Percentiles rank a stretch among this genome's conserved stretches.
Conservation (phyloP, 2,329 filamentous ascomycete genomes). For the Ustulina deusta region DNA sequence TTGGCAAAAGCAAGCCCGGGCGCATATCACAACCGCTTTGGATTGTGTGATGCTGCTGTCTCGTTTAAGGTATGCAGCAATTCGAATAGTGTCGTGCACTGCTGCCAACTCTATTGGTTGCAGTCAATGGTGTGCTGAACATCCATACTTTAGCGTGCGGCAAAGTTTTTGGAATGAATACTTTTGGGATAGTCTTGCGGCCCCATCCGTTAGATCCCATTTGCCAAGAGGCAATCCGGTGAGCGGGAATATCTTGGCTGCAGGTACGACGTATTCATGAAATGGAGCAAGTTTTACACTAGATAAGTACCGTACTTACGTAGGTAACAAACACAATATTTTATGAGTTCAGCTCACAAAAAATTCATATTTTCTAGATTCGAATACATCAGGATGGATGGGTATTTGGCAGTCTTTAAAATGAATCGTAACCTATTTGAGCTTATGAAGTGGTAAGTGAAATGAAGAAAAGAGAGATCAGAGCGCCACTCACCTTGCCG, state of each 20-base stretch:
- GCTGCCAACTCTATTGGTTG: neutral
- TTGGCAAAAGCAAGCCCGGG: neutral
- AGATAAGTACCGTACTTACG: neutral
- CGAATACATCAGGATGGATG: neutral
- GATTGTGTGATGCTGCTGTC: neutral
- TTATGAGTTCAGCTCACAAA: neutral
- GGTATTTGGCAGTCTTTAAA: neutral
- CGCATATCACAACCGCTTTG: neutral
- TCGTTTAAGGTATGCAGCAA: neutral
- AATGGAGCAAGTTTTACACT: no score
- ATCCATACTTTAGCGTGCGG: slow-evolving; percentile 1
- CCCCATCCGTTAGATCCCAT: neutral
- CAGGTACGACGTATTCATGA: no score
- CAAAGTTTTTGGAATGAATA: neutral
- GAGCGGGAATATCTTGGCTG: neutral
- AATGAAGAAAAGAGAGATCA: neutral
- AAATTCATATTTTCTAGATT: neutral
- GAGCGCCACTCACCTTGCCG: neutral
- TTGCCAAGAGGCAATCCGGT: slow-evolving; percentile 8
- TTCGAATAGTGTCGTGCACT: neutral
- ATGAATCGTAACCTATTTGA: neutral
- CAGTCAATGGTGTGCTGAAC: neutral
- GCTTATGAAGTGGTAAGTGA: neutral
- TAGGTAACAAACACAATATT: neutral
- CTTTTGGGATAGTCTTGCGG: neutral